phyloP scores from a whole-genome alignment of 2,329 filamentous ascomycete species.

The Aspergillus aculeatus region DNA sequence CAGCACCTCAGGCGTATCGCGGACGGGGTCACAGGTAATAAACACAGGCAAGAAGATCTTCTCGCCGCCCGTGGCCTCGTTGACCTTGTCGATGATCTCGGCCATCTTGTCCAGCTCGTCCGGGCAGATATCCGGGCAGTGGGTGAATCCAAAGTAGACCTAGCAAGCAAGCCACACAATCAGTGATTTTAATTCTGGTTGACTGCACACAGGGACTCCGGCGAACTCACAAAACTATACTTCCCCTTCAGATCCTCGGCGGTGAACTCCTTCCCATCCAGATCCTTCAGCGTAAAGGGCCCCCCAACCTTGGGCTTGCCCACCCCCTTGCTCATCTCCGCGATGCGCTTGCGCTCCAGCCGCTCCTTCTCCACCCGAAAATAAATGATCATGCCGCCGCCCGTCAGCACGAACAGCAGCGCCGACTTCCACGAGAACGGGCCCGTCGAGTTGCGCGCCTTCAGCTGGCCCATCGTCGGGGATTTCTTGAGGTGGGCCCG shows the following conservation, averaged over 20 bases:
- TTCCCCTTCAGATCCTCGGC: constrained; percentile 81
- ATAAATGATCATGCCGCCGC: constrained; percentile 77
- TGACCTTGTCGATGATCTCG: constrained; percentile 76
- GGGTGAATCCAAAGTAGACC: constrained; percentile 98
- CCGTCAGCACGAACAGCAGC: constrained; percentile 76
- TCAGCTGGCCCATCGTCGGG: constrained; percentile 43
- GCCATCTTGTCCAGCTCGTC: constrained; percentile 99
- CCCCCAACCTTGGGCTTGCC: constrained; percentile 93
- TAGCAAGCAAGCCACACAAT: constrained; percentile 33
- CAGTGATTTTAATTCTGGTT: too few species aligned
- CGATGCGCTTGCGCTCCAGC: constrained; percentile 83
- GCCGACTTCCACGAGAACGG: constrained; percentile 95
- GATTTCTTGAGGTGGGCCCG: constrained; percentile 18
- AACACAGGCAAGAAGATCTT: constrained; percentile 72
- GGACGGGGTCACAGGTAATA: constrained; percentile 90
- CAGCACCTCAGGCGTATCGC: constrained; percentile 81
- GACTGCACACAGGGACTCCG: too few species aligned
- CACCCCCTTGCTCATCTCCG: constrained; percentile 88
- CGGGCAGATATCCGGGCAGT: constrained; percentile 97
- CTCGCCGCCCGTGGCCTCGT: constrained; percentile 37
- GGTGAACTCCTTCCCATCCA: constrained; percentile 74
- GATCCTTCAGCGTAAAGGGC: constrained; percentile 75
- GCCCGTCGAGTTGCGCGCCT: constrained; percentile 40
- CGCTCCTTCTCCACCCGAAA: constrained; percentile 92
- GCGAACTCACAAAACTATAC: constrained; percentile 56